Conservation (phyloP, 495 filamentous ascomycete genomes). For the Usnea hakonensis region DNA sequence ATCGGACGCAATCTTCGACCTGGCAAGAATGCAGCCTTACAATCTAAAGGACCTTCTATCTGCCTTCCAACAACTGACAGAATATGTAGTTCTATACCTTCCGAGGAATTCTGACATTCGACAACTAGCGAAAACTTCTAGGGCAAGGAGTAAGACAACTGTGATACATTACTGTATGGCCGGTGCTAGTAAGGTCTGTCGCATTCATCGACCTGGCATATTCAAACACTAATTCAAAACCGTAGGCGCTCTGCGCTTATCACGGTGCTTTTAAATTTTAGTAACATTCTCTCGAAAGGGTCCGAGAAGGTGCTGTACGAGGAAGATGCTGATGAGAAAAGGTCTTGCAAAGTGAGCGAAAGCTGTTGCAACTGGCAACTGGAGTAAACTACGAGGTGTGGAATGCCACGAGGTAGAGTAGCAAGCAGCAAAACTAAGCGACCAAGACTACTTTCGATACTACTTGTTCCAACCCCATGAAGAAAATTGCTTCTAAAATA, state of each 20-base stretch:
- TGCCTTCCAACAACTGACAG: conserved; percentile 45
- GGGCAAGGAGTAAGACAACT: conserved; percentile 48
- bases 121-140: conserved; percentile 63
- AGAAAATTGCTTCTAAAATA: no score
- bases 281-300: not conserved
- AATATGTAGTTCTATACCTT: conserved; percentile 66
- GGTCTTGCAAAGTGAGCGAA: not conserved
- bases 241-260: conserved; percentile 2
- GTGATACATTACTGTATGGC: conserved; percentile 88
- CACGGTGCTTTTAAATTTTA: conserved; percentile 7
- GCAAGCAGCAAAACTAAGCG: no score
- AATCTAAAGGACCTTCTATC: conserved; percentile 53
- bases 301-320: not conserved
- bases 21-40: conserved; percentile 85
- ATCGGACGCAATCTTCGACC: conserved; percentile 69
- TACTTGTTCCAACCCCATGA: no score
- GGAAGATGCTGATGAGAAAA: not conserved
- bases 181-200: conserved; percentile 69
- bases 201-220: not conserved
- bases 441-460: no score
- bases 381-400: no score
- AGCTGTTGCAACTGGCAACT: not conserved
- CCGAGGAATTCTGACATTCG: conserved; percentile 79
- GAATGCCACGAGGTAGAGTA: no score
- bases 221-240: not conserved